These are phyloP conservation scores for Dalechampia spathulata DNA, from an alignment of 441 rosid species.

Conservation along the genomic window DNA sequence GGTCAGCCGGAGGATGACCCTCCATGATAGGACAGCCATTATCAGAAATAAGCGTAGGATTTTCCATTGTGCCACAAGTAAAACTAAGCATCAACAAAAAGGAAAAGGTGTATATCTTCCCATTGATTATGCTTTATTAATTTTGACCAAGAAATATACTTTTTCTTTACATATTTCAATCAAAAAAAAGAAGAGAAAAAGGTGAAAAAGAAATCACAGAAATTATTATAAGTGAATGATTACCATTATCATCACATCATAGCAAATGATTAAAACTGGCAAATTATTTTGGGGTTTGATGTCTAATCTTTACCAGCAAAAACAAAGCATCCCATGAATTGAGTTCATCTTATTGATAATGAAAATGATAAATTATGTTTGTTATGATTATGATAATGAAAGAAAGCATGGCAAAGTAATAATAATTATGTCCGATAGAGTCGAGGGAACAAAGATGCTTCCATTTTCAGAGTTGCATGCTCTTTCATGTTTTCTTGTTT, in stretches of 20 bases:
- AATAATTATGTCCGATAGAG: conserved; percentile 27
- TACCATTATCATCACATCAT: conserved; percentile 14
- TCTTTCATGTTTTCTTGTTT: not conserved
- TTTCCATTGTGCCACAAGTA: no score
- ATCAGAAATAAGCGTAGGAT: no score
- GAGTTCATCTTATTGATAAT: conserved; percentile 3
- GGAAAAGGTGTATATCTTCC: not conserved
- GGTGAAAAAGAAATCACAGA: not conserved
- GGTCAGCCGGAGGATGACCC: no score
- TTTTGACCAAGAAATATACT: not conserved
- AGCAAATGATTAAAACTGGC: not conserved
- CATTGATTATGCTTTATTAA: not conserved
- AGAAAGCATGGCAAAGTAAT: conserved; percentile 27
- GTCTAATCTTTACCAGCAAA: conserved; percentile 32
- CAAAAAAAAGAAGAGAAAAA: not conserved
- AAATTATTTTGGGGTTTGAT: conserved; percentile 15
- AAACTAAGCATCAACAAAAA: no score
- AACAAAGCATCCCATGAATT: conserved; percentile 33
- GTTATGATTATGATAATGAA: conserved; percentile 24
- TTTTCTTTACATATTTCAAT: conserved; percentile 2
- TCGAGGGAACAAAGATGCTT: conserved; percentile 24
- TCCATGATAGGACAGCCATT: no score
- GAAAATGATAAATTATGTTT: conserved; percentile 12
- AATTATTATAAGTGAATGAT: conserved; percentile 19
- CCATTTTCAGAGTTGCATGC: conserved; percentile 22